A percentile compares a stretch with the other conserved stretches of the same genome.
These are phyloP conservation scores for Aureoboletus auriporus DNA, from an alignment of 768 basidiomycete species.

Conservation along the genomic window DNA sequence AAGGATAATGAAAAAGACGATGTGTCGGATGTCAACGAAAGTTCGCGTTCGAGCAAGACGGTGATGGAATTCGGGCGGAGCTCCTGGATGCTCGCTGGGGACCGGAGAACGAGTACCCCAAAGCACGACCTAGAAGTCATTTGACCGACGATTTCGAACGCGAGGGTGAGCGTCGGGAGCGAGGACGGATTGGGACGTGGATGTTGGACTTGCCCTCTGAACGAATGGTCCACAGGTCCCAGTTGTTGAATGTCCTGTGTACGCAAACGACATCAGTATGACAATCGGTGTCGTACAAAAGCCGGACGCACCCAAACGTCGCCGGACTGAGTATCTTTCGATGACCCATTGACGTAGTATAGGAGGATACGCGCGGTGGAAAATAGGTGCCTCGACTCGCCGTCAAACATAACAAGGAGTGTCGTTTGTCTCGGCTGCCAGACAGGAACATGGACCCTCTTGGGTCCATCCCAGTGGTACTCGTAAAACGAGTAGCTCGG, in stretches of 20 bases:
- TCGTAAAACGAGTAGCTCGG: slow-evolving; percentile 17
- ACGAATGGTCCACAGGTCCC: slow-evolving; percentile 9
- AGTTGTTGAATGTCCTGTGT: slow-evolving; percentile 18
- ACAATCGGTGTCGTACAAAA: background rate
- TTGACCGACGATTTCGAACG: slow-evolving; percentile 17
- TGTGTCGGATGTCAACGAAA: slow-evolving; percentile 12
- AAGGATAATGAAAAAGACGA: slow-evolving; percentile 18
- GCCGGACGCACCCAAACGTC: slow-evolving; percentile 18
- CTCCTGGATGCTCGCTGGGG: slow-evolving; percentile 5
- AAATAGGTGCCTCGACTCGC: slow-evolving; percentile 17
- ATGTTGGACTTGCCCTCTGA: background rate
- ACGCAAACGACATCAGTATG: background rate
- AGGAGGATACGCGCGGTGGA: slow-evolving; percentile 19
- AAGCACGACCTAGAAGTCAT: slow-evolving; percentile 1
- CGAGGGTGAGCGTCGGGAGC: slow-evolving; percentile 18
- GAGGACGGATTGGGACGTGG: slow-evolving; percentile 9
- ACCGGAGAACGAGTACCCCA: slow-evolving; percentile 12
- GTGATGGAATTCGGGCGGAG: slow-evolving; percentile 1
- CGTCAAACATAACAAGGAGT: slow-evolving; percentile 19
- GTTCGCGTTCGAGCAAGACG: slow-evolving; percentile 14
- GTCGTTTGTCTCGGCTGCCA: slow-evolving; percentile 24
- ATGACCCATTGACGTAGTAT: slow-evolving; percentile 8
- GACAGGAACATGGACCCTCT: slow-evolving; percentile 15
- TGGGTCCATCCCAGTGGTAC: slow-evolving; percentile 22
- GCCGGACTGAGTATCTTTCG: slow-evolving; percentile 6